phyloP scores from a whole-genome alignment of 495 filamentous ascomycete genomes.

The Xylaria cubensis region DNA sequence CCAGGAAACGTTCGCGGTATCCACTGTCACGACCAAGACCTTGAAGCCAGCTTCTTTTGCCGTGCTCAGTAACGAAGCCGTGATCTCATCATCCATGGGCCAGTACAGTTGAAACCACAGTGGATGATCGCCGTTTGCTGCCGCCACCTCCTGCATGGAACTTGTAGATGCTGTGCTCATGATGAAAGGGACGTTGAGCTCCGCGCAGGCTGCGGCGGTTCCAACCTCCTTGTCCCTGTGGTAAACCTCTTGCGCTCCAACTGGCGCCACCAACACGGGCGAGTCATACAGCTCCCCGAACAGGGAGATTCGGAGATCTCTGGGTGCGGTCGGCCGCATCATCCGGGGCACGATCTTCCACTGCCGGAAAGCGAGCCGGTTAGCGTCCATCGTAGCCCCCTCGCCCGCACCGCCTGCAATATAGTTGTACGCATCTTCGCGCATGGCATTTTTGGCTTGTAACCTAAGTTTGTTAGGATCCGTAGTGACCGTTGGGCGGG shows the following conservation, averaged over 20 bases:
- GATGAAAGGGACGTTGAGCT: slow-evolving; percentile 52
- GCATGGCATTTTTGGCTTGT: slow-evolving; percentile 58
- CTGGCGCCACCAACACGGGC: slow-evolving; percentile 57
- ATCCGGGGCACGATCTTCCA: slow-evolving; percentile 64
- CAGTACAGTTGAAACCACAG: slow-evolving; percentile 75
- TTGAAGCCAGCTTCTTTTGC: slow-evolving; percentile 62
- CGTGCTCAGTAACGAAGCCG: slow-evolving; percentile 64
- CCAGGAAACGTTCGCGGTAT: slow-evolving; percentile 66
- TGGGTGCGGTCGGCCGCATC: slow-evolving; percentile 46
- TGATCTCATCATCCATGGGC: slow-evolving; percentile 66
- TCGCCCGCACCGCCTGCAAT: slow-evolving; percentile 70
- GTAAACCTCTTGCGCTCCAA: slow-evolving; percentile 58
- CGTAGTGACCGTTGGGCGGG: slow-evolving; percentile 62
- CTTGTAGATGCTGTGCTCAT: slow-evolving; percentile 34
- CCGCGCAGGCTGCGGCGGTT: slow-evolving; percentile 30
- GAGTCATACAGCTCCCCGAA: slow-evolving; percentile 60
- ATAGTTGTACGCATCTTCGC: slow-evolving; percentile 62
- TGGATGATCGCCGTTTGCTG: slow-evolving; percentile 39
- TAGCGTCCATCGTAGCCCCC: slow-evolving; percentile 69
- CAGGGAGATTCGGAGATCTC: slow-evolving; percentile 61
- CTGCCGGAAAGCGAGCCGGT: slow-evolving; percentile 68
- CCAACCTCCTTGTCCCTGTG: slow-evolving; percentile 54
- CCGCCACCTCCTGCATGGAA: slow-evolving; percentile 54
- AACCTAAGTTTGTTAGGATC: slow-evolving; percentile 66
- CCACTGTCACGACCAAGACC: slow-evolving; percentile 65